phyloP scores from a whole-genome alignment of 371 early-diverging fungal species.

The Saksenaea vasiformis region DNA sequence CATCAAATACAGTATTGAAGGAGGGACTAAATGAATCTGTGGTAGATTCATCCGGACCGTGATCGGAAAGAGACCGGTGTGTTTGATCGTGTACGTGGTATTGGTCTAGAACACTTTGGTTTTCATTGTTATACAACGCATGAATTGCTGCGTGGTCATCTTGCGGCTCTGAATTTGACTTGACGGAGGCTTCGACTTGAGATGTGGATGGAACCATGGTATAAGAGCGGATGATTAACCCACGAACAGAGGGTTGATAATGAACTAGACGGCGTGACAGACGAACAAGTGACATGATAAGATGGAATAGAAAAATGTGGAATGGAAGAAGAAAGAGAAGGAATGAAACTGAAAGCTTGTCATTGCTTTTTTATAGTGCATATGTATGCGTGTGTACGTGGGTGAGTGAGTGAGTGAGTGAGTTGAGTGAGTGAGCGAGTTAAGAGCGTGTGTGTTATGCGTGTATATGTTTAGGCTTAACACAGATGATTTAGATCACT shows the following conservation, averaged over 20 bases:
- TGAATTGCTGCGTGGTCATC: constrained; percentile 14
- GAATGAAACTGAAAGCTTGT: neutral
- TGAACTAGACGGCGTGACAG: neutral
- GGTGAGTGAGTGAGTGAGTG: no score
- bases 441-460: no score
- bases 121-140: constrained; percentile 26
- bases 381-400: neutral
- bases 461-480: no score
- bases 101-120: constrained; percentile 17
- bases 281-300: neutral
- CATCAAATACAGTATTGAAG: constrained; percentile 34
- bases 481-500: no score
- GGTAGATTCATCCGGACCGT: neutral
- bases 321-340: neutral
- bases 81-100: constrained; percentile 8
- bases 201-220: constrained; percentile 12
- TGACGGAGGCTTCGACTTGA: neutral
- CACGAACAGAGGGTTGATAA: neutral
- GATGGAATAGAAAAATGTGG: neutral
- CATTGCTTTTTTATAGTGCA: neutral
- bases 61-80: constrained; percentile 17
- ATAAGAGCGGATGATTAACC: constrained; percentile 2
- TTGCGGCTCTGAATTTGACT: neutral
- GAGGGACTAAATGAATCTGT: constrained; percentile 23
- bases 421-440: no score